These are phyloP conservation scores for Tetrapisispora pingtungensis DNA, from an alignment of 805 yeast species.

Conservation along the genomic window DNA sequence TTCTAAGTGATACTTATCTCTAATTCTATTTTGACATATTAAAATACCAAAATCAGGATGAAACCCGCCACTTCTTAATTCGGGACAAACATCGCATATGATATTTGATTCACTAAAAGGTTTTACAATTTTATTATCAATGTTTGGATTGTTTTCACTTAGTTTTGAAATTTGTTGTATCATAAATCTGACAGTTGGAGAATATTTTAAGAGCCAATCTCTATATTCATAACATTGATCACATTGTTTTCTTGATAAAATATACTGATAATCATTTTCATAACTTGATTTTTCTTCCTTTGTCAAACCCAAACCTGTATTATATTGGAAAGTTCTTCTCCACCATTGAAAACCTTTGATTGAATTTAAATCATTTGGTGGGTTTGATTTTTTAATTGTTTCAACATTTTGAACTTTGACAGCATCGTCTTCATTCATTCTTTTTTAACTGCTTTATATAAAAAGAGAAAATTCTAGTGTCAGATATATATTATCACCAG, in stretches of 20 bases:
- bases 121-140: conserved; percentile 6
- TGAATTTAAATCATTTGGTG: background rate
- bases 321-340: conserved; percentile 61
- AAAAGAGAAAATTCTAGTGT: too few relatives aligned
- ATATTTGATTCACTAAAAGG: conserved; percentile 31
- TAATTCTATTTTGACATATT: conserved; percentile 74
- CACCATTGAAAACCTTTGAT: conserved; percentile 67
- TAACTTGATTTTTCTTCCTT: conserved; percentile 44
- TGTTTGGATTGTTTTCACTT: conserved; percentile 16
- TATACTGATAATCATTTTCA: conserved; percentile 42
- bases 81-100: conserved; percentile 76
- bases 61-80: conserved; percentile 81
- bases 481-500: too few relatives aligned
- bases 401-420: background rate
- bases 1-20: conserved; percentile 70
- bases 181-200: conserved; percentile 85
- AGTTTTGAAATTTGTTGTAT: conserved; percentile 66
- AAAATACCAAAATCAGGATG: conserved; percentile 83
- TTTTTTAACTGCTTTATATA: too few relatives aligned
- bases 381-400: background rate
- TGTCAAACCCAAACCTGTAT: conserved; percentile 57
- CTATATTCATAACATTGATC: conserved; percentile 59
- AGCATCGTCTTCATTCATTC: background rate
- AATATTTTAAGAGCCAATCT: conserved; percentile 69
- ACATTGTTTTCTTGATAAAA: conserved; percentile 46